These are phyloP conservation scores for Phaeotremella fagi DNA, from an alignment of 768 basidiomycete genomes.

Conservation along the genomic window DNA sequence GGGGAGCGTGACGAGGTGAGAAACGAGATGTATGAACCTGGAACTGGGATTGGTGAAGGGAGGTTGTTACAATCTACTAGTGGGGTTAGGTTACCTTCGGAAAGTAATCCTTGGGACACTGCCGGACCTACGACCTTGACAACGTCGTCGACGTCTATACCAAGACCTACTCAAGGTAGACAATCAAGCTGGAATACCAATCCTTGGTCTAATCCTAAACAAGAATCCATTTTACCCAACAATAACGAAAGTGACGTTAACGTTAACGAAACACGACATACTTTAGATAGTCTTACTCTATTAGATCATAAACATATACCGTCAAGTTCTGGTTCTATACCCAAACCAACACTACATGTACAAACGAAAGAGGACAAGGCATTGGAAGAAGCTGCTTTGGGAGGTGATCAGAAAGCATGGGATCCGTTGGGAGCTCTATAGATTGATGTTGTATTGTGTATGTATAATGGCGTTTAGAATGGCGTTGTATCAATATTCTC, in stretches of 20 bases:
- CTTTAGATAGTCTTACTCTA: neutral
- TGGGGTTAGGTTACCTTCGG: slow-evolving; percentile 24
- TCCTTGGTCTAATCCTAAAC: slow-evolving; percentile 9
- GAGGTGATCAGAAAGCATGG: slow-evolving; percentile 41
- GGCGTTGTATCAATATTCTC: no score
- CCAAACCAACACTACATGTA: neutral
- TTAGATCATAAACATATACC: neutral
- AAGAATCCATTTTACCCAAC: neutral
- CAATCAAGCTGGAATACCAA: slow-evolving; percentile 10
- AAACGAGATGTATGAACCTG: slow-evolving; percentile 12
- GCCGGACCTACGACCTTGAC: no score
- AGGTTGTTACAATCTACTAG: neutral
- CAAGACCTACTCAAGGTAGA: neutral
- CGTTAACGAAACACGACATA: neutral
- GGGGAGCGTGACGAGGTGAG: slow-evolving; percentile 14
- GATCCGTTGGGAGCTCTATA: slow-evolving; percentile 42
- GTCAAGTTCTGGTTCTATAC: neutral
- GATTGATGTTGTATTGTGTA: neutral
- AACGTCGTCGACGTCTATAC: neutral
- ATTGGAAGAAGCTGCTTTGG: slow-evolving; percentile 31
- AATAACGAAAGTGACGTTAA: neutral
- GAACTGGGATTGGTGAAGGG: slow-evolving; percentile 11
- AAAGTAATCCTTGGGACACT: slow-evolving; percentile 41
- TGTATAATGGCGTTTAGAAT: neutral
- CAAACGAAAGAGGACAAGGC: slow-evolving; percentile 2